These are phyloP conservation scores for Fusarium algeriense DNA, from an alignment of 2,329 filamentous ascomycete species.

Conservation along the genomic window DNA sequence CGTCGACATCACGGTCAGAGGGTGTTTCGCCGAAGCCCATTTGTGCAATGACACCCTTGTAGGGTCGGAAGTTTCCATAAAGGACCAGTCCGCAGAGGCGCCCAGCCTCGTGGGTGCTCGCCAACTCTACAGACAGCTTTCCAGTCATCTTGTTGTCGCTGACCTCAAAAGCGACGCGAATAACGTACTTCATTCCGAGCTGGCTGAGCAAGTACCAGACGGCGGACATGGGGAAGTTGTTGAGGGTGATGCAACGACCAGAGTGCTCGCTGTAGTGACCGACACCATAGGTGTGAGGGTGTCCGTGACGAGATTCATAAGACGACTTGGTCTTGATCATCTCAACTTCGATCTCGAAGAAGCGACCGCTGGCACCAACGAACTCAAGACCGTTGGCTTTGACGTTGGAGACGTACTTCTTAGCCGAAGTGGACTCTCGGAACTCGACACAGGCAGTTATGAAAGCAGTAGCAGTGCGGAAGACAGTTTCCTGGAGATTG, in stretches of 20 bases:
- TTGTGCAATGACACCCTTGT: background rate
- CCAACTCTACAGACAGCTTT: constrained; percentile 38
- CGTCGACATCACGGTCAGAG: background rate
- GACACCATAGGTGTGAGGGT: background rate
- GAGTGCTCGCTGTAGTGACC: background rate
- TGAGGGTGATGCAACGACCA: constrained; percentile 31
- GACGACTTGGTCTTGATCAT: background rate
- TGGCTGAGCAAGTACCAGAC: constrained; percentile 41
- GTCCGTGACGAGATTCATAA: accelerated
- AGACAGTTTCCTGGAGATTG: background rate
- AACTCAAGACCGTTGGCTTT: background rate
- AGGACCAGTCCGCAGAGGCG: background rate
- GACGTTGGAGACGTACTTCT: background rate
- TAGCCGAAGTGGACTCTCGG: background rate
- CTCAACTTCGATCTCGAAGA: background rate
- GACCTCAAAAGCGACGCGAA: background rate
- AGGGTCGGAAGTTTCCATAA: accelerated
- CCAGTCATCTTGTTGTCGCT: background rate
- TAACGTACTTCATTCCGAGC: constrained; percentile 26
- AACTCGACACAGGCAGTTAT: constrained; percentile 38
- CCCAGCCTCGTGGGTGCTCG: constrained; percentile 17
- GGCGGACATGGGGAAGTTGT: constrained; percentile 27
- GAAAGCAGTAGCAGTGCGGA: accelerated
- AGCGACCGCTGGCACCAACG: background rate
- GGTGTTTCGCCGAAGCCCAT: background rate